A percentile compares a stretch with the other conserved stretches of the same genome.
Conservation (phyloP, 805 yeast species). For the Saccharomycopsis fermentans region DNA sequence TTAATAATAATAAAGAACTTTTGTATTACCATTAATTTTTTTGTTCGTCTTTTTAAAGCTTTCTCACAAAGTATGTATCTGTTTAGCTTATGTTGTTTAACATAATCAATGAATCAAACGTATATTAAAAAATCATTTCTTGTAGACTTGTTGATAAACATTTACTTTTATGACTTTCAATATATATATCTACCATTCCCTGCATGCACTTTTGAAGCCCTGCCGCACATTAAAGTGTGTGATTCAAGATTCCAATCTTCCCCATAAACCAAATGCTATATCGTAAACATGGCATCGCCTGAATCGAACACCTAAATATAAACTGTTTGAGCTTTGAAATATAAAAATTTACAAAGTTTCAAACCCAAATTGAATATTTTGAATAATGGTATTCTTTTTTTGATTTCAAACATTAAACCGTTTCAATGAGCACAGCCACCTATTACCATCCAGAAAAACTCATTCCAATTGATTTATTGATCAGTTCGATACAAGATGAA, state of each 20-base stretch:
- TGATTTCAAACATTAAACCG: not conserved
- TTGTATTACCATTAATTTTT: not conserved
- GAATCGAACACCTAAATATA: no score
- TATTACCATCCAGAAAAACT: slow-evolving; percentile 6
- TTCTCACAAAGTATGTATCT: not conserved
- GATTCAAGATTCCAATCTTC: no score
- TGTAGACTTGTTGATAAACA: no score
- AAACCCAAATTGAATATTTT: no score
- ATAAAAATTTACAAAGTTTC: no score
- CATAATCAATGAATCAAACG: not conserved
- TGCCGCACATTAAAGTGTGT: no score
- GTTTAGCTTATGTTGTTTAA: slow-evolving; percentile 1
- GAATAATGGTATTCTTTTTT: not conserved
- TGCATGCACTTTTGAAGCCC: no score
- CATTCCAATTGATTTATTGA: not conserved
- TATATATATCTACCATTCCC: no score
- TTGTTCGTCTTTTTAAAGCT: not conserved
- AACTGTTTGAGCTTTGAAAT: no score
- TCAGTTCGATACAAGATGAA: slow-evolving; percentile 3
- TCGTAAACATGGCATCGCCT: no score
- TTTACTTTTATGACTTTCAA: no score
- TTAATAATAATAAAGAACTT: not conserved
- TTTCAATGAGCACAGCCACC: not conserved
- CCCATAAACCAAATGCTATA: no score
- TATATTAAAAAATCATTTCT: not conserved